Percentiles rank a stretch among this genome's conserved stretches.
Evolutionary conservation across 2,329 filamentous ascomycete species (phyloP).

Genomic region (Clonostachys rosea): DNA sequence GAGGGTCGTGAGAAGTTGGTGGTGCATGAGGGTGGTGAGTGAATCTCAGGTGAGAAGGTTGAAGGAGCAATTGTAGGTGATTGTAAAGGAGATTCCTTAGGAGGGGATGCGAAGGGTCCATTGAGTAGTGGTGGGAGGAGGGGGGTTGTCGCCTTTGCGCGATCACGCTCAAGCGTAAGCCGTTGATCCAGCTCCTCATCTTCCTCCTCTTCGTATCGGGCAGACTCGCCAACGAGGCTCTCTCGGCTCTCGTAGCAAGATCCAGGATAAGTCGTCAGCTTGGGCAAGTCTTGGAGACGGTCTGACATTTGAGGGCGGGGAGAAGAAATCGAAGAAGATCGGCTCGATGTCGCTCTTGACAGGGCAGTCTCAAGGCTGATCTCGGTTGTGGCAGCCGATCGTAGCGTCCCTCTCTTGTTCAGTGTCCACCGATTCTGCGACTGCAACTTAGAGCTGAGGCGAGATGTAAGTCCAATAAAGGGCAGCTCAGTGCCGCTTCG

Average conservation of each 20-base stretch:
- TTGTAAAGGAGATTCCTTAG: constrained; percentile 75
- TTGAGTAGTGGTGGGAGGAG: constrained; percentile 78
- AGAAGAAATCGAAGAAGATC: constrained; percentile 74
- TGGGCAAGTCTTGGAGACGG: constrained; percentile 32
- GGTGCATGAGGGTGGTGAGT: constrained; percentile 43
- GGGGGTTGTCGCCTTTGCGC: constrained; percentile 69
- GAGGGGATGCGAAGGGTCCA: constrained; percentile 47
- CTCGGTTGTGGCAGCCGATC: constrained; percentile 69
- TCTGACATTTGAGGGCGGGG: constrained; percentile 23
- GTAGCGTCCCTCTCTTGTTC: constrained; percentile 35
- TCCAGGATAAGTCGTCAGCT: constrained; percentile 55
- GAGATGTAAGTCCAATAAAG: constrained; percentile 57
- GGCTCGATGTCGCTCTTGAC: constrained; percentile 65
- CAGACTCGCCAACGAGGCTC: constrained; percentile 40
- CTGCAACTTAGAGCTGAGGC: constrained; percentile 59
- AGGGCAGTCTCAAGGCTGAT: constrained; percentile 75
- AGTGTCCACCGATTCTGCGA: constrained; percentile 46
- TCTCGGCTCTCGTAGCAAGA: constrained; percentile 59
- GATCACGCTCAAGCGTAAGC: constrained; percentile 51
- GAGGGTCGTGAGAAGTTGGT: constrained; percentile 45
- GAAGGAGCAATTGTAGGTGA: constrained; percentile 71
- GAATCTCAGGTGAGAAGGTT: constrained; percentile 30
- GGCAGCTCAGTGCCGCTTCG: constrained; percentile 59
- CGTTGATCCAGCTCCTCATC: constrained; percentile 27
- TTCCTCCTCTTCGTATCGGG: constrained; percentile 32